A percentile compares a stretch with the other conserved stretches of the same genome.
Conservation (phyloP, 495 filamentous ascomycete species). For the Neurospora sublineolata region DNA sequence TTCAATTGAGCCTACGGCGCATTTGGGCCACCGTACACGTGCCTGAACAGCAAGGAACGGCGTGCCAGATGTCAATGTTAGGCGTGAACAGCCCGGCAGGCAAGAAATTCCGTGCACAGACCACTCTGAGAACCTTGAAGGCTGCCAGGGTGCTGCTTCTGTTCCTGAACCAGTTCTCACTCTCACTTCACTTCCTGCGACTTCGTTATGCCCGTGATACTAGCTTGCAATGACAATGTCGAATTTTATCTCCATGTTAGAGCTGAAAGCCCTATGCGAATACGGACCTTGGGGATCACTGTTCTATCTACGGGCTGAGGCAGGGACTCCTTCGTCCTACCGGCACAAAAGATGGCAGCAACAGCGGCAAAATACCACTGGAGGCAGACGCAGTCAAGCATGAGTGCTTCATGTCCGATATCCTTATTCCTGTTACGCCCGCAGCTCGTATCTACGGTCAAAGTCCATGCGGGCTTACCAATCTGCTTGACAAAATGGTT, state of each 20-base stretch:
- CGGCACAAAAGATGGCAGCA: not conserved
- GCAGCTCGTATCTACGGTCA: not conserved
- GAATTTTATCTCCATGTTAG: not conserved
- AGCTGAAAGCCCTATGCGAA: not conserved
- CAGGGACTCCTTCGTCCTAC: not conserved
- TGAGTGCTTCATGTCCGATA: not conserved
- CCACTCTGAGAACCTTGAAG: not conserved
- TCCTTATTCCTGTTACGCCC: not conserved
- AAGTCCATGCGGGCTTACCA: slow-evolving; percentile 12
- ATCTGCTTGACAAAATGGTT: not conserved
- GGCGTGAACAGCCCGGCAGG: not conserved
- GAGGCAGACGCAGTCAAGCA: not conserved
- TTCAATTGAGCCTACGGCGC: too few relatives aligned
- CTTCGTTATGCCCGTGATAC: not conserved
- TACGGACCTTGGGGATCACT: not conserved
- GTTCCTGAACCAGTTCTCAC: not conserved
- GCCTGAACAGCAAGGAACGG: not conserved
- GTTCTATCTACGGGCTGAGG: not conserved
- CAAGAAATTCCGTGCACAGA: not conserved
- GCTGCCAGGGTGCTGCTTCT: not conserved
- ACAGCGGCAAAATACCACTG: not conserved
- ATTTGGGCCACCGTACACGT: not conserved
- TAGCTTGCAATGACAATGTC: not conserved
- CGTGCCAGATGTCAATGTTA: not conserved
- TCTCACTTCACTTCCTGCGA: not conserved